Base-by-base conservation (phyloP, 148 eudicot genomes). In the Gaultheria prostrata region DNA sequence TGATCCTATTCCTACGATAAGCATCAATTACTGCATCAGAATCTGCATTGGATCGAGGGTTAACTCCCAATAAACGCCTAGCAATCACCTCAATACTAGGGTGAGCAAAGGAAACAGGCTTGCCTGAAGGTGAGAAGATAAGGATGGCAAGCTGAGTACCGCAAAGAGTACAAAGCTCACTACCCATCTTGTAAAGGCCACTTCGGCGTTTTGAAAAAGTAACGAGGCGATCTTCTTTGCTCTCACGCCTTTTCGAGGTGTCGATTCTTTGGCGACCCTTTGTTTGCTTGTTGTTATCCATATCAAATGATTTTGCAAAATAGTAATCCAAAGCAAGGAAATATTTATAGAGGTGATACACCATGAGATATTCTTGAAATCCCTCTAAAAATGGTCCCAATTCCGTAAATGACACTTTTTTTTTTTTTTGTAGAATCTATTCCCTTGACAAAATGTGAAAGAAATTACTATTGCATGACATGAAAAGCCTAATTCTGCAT, bases 161-260 rank as follows among this genome's bases (percentile, higher is more conserved):
- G 21, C 88, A 84, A 4, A 86, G 77, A 7, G 83, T 57, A 33
- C 79, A 59, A 56, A 88, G 21, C 63, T 89, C 90, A 4, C 83
- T 76, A 15, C 87, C 87, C 53, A 86, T 86, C 83, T 89, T 89
- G 84, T 86, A 86, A 26, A 89, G 83, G 12, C 87, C 84, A 3
- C 50, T 9, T 3, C 90, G 86, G 17, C 90, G 89, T 45, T 89
- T 89, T 0, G 90, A 84, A 48, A 89, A 89, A 0, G 89, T 82
- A 7, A 89, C 76, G 20, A 89, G 53, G 8, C 87, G 86, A n/a
- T 82, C 81, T 11, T 89, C 89, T 12, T 82, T 79, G 1, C 32
- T 86, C 32, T 85, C 84, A 6, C 87, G 87, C 76, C 43, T 82
- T 18, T 30, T 72, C 14, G 80, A 28, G 6, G 87, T 53, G 50